Base-by-base conservation (phyloP, 2,329 filamentous ascomycete species). In the Fusarium buxicola region DNA sequence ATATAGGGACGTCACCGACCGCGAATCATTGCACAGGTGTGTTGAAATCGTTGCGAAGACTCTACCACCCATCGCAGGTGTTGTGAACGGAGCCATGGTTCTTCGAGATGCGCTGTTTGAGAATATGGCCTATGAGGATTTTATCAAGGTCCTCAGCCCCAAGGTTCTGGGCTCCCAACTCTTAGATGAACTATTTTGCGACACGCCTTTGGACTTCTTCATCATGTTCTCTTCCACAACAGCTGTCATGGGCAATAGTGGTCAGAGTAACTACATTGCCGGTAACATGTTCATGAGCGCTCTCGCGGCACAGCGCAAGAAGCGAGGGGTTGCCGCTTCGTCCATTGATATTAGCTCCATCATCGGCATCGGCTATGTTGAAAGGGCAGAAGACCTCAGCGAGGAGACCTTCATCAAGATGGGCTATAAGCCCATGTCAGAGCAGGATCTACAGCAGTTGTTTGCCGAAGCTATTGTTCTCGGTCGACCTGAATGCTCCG, bases 371-470 rank as follows among this genome's bases (percentile, higher is more conserved):
- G 47, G 47, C 6, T 28, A 50, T 12, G 49, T 45, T 15, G 48
- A 21, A 2, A 30, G 39, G 3, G 18, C 24, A 6, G 39, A 43
- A 2, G 10, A n/a, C 7, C 28, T 50, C 11, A 35, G 41, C 25
- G 30, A 18, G 1, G 46, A 56, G 13, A 36, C 34, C 15, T 50
- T 50, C n/a, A 12, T 10, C 5, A 30, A 8, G 4, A 21, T 57
- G 6, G 65, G 67, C 3, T 63, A 67, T 24, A 48, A 47, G 16
- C 55, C 58, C 44, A 63, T 69, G 31, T 60, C 53, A 1, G 66
- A 69, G 48, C 50, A 50, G 10, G 80, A 81, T 30, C 47, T 51
- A 13, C 38, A 53, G 10, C 40, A 54, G 13, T 36, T 54, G 40
- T 65, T 65, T 46, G 58, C 61, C 16, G 65, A 65, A 47, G 57